Evolutionary conservation across 345 rosid species (phyloP), one percentile per base, ranked within the genome.

Genomic region (Lepidium africanum): DNA sequence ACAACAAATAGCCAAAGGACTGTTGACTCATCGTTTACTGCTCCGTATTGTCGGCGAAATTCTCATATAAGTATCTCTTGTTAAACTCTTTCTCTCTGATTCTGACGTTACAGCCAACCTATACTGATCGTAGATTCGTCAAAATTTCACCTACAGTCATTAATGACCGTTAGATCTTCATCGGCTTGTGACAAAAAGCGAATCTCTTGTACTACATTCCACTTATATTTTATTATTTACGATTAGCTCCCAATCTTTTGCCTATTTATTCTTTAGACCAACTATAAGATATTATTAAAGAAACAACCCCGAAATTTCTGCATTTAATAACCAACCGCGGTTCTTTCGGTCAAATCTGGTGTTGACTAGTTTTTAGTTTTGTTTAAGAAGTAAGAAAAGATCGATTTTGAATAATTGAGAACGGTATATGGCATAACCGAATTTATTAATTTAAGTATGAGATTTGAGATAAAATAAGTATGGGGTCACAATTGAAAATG

Each of bases 131-230:
- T 36, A 62, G 77, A 46, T 48, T 77, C 65, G 65, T 71, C 59
- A 40, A 37, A 64, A 5, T 35, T 60, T 45, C 50, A 39, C 32
- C 47, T 59, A 40, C 56, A 15, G 17, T 59, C 67, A 68, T 80
- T 85, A 65, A 48, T 38, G 75, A 71, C 87, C 87, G 75, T 73
- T 50, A n/a, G 86, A 84, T 85, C 86, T 41, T 45, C 76, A 71
- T 78, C 68, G 79, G 73, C 76, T 72, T 51, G 27, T 57, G 50
- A 38, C 14, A 38, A 37, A 64, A 64, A 63, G 51, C 42, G 42
- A 37, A 27, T 63, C 63, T 21, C 27, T 21, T 9, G 37, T 47
- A 63, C 32, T 32, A 12, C 14, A 7, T 68, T 54, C 37, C 15
- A 40, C 15, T 40, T 48, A 25, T 48, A n/a, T 12, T 59, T 21